Base-by-base conservation (phyloP, 768 basidiomycete species). In the Sporobolomyces pararoseus region DNA sequence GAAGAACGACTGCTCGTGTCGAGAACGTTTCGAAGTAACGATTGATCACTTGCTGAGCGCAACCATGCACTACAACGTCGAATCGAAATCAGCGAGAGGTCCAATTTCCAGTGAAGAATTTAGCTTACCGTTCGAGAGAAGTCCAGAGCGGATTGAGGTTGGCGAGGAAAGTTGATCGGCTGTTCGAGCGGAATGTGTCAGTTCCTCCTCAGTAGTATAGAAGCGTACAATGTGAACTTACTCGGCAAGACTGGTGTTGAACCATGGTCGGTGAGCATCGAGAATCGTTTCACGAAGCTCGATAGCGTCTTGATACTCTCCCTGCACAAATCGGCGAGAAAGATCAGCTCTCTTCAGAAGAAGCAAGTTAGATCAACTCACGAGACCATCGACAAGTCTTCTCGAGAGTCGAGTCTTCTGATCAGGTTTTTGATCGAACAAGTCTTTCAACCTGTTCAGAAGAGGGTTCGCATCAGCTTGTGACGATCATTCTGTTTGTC, bases 251-350 rank as follows among this genome's bases (percentile, higher is more conserved):
- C 52, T 60, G 23, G 34, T 39, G 32, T 52, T 29, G 32, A 62
- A 62, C 23, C 52, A n/a, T 1, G 66, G 66, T 17, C 52, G 51
- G 23, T 68, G 66, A 23, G 60, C 52, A 35, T 68, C 66, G 52
- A 68, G 59, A 21, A 68, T 42, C 51, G 61, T 68, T 60, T 68
- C 66, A 25, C 60, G 50, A 0, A 68, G 52, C 51, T 68, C 66
- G 31, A 68, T 68, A 50, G 60, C 66, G 9, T 68, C 66, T 17
- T 50, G 51, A 59, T 68, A 68, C 34, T 68, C 66, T 47, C 66
- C 66, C 64, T 65, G 64, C n/a, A n/a, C n/a, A n/a, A 32, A 49
- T 64, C 25, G 14, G 34, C 16, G 19, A 3, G 42, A 12, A n/a
- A 21, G 29, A 35, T 14, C 32, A 34, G 27, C 7, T 6, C 6